Conservation (phyloP, 768 basidiomycete genomes). For the Daedaleopsis nitida region DNA sequence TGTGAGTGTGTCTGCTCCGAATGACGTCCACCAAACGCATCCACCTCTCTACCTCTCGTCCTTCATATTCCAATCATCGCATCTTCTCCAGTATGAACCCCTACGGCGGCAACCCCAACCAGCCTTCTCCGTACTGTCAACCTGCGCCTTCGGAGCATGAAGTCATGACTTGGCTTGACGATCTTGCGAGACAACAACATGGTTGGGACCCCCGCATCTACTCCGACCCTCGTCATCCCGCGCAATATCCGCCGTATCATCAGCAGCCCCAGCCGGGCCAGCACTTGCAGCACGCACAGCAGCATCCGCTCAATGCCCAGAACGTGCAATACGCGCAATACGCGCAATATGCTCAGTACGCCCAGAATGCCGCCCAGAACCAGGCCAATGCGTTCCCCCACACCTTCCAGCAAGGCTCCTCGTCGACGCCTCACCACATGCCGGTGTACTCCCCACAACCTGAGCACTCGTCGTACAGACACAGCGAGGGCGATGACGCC, state of each 20-base stretch:
- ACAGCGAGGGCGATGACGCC: conserved; percentile 3
- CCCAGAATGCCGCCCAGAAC: not conserved
- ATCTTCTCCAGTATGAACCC: not conserved
- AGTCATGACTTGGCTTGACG: not conserved
- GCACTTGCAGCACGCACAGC: not conserved
- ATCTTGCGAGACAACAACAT: not conserved
- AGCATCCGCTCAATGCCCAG: not conserved
- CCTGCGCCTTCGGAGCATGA: not conserved
- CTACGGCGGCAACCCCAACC: not conserved
- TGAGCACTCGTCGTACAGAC: not conserved
- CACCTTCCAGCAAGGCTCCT: conserved; percentile 9
- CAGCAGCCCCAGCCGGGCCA: not conserved
- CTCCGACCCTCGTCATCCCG: not conserved
- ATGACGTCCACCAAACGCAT: not conserved
- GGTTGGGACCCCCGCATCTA: not conserved
- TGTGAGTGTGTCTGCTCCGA: not conserved
- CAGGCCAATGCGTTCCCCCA: not conserved
- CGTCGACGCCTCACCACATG: not conserved
- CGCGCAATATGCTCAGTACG: not conserved
- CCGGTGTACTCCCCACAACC: not conserved
- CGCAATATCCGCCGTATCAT: not conserved
- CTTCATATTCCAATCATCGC: not conserved
- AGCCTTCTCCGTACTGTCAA: not conserved
- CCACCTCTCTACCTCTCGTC: not conserved
- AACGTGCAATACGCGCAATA: not conserved